Conservation (phyloP, 805 yeast species). For the Kodamaea neixiangensis region DNA sequence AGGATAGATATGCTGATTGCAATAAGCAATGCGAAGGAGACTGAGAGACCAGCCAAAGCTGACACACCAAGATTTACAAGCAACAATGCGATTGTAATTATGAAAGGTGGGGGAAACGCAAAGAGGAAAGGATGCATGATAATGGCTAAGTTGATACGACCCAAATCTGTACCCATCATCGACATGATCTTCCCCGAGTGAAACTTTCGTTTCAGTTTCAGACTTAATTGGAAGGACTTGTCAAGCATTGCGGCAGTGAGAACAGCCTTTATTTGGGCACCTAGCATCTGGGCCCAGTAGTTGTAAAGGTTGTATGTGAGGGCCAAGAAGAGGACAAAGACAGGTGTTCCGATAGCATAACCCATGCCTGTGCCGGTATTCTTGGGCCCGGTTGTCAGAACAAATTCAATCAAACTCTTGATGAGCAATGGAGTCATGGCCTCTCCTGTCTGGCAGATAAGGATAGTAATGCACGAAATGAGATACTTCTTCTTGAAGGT, state of each 20-base stretch:
- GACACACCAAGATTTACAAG: slow-evolving; percentile 24
- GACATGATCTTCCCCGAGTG: slow-evolving; percentile 26
- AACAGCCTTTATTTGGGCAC: slow-evolving; percentile 28
- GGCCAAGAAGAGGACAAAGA: slow-evolving; percentile 27
- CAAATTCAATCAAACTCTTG: slow-evolving; percentile 37
- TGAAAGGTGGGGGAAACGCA: slow-evolving; percentile 25
- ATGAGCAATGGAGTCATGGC: slow-evolving; percentile 38
- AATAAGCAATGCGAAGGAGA: slow-evolving; percentile 29
- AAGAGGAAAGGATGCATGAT: slow-evolving; percentile 26
- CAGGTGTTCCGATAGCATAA: slow-evolving; percentile 39
- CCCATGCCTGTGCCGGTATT: slow-evolving; percentile 39
- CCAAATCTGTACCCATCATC: slow-evolving; percentile 29
- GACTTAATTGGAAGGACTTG: slow-evolving; percentile 23
- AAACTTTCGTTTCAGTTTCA: slow-evolving; percentile 21
- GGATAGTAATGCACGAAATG: slow-evolving; percentile 28
- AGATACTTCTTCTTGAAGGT: slow-evolving; percentile 12
- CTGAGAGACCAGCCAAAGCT: slow-evolving; percentile 27
- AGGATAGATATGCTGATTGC: slow-evolving; percentile 50
- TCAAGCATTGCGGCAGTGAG: slow-evolving; percentile 26
- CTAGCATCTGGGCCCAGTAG: slow-evolving; percentile 24
- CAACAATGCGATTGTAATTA: slow-evolving; percentile 25
- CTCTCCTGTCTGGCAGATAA: slow-evolving; percentile 26
- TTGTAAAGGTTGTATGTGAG: slow-evolving; percentile 25
- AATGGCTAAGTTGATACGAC: slow-evolving; percentile 27
- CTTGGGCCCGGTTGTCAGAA: slow-evolving; percentile 25